phyloP scores from a whole-genome alignment of 2,329 filamentous ascomycete genomes.

The Fusarium irregulare region DNA sequence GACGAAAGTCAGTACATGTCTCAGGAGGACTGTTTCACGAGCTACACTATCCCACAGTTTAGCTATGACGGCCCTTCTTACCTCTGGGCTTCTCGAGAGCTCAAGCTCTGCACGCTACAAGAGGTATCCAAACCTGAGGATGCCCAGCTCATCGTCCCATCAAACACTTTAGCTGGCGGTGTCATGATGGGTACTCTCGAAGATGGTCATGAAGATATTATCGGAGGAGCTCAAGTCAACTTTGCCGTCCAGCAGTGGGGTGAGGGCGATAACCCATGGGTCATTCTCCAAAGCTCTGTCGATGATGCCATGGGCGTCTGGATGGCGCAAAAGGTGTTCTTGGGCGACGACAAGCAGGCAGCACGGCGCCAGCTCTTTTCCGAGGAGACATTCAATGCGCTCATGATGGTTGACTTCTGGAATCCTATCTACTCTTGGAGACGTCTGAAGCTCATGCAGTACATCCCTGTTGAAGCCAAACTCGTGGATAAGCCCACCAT shows the following conservation, averaged over 20 bases:
- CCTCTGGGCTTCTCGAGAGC: background rate
- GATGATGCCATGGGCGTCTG: background rate
- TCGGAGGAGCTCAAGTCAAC: background rate
- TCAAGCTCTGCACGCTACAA: background rate
- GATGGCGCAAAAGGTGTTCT: background rate
- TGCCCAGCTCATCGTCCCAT: background rate
- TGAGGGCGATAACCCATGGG: constrained; percentile 2
- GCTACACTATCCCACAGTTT: background rate
- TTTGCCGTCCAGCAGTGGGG: constrained; percentile 3
- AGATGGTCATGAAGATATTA: background rate
- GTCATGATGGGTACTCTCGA: background rate
- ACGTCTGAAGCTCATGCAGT: background rate
- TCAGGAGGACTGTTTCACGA: background rate
- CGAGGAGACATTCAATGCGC: background rate
- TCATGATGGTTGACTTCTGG: constrained; percentile 2
- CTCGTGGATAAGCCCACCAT: background rate
- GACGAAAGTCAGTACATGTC: background rate
- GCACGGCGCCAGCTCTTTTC: background rate
- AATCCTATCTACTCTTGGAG: background rate
- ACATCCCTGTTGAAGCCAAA: background rate
- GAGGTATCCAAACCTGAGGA: background rate
- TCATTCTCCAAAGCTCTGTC: background rate
- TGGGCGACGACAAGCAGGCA: background rate
- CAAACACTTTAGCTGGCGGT: background rate
- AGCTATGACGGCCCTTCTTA: background rate